A percentile compares a stretch with the other conserved stretches of the same genome.
These are phyloP conservation scores for Aspergillus arachidicola DNA, from an alignment of 2,329 filamentous ascomycete genomes.

Conservation along the genomic window DNA sequence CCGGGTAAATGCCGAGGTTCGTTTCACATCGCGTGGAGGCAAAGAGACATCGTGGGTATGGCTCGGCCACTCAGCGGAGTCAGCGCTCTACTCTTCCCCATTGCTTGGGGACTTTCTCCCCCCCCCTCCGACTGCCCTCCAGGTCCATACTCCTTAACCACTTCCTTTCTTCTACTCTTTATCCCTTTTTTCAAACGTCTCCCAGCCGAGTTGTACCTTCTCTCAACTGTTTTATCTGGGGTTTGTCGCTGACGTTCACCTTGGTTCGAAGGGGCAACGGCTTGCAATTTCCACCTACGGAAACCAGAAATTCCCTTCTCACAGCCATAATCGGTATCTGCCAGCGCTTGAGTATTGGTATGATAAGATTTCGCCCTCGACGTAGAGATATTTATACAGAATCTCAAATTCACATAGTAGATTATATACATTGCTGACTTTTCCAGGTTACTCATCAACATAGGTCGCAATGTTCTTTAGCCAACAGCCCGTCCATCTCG, in stretches of 20 bases:
- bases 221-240: not conserved
- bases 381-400: not conserved
- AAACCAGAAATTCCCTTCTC: not conserved
- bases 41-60: not conserved
- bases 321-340: not conserved
- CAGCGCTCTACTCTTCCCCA: not conserved
- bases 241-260: not conserved
- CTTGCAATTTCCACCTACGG: not conserved
- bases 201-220: not conserved
- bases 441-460: not conserved
- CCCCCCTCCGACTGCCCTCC: not conserved
- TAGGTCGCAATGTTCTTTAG: slow-evolving; percentile 40
- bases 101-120: not conserved
- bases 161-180: not conserved
- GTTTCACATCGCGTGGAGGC: slow-evolving; percentile 8
- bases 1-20: slow-evolving; percentile 16
- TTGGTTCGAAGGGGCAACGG: not conserved
- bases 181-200: not conserved
- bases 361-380: not conserved
- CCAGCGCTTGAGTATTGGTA: not conserved
- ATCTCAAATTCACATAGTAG: not conserved
- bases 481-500: slow-evolving; percentile 35
- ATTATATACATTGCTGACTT: not conserved
- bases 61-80: not conserved
- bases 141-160: not conserved